Evolutionary conservation across 1,139 yeast genomes (phyloP).

Genomic region (Oligophagozyma castellii): DNA sequence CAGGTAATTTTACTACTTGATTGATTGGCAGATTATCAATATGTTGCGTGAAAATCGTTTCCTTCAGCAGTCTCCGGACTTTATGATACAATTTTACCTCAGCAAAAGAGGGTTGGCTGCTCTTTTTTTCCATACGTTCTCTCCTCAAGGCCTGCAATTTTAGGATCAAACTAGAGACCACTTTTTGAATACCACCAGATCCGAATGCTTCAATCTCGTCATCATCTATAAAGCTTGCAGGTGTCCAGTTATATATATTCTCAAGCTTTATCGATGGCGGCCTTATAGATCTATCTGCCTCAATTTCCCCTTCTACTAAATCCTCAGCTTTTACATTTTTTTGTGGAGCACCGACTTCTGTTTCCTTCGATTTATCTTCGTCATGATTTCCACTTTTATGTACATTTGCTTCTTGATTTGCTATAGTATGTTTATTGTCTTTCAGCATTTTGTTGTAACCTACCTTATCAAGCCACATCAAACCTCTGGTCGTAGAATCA

Average conservation of each 20-base stretch:
- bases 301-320: constrained; percentile 4
- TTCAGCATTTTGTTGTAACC: constrained; percentile 30
- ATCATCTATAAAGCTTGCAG: constrained; percentile 36
- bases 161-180: constrained; percentile 42
- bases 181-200: constrained; percentile 34
- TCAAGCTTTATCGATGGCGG: constrained; percentile 34
- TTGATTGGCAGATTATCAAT: constrained; percentile 17
- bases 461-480: constrained; percentile 67
- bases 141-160: constrained; percentile 54
- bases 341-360: constrained; percentile 14
- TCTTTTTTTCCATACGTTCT: constrained; percentile 33
- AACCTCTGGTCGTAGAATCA: constrained; percentile 46
- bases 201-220: constrained; percentile 39
- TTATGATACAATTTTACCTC: constrained; percentile 40
- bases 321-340: constrained; percentile 2
- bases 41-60: constrained; percentile 27
- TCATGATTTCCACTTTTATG: background rate
- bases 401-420: constrained; percentile 1
- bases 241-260: constrained; percentile 41
- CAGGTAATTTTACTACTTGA: constrained; percentile 37
- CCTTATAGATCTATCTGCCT: constrained; percentile 8
- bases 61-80: constrained; percentile 35
- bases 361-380: constrained; percentile 7
- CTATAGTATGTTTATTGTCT: constrained; percentile 5
- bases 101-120: constrained; percentile 28